These are phyloP conservation scores for Hydrangea macrophylla DNA, from an alignment of 148 eudicot species.

Conservation along the genomic window DNA sequence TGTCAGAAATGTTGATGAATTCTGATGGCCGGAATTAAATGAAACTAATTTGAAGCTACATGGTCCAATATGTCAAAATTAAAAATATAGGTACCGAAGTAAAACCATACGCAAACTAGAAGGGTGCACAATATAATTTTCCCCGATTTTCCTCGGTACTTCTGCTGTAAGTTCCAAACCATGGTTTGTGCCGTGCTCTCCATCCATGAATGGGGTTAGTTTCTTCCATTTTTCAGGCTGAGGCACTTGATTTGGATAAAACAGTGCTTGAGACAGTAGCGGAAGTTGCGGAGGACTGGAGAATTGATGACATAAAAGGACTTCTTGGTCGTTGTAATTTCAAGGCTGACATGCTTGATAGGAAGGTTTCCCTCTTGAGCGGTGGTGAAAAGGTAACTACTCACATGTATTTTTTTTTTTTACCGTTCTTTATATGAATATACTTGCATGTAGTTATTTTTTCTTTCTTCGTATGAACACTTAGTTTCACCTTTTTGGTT, in stretches of 20 bases:
- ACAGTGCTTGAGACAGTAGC: constrained; percentile 85
- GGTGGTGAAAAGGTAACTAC: constrained; percentile 88
- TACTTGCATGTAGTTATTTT: neutral
- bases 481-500: neutral
- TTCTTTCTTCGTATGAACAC: neutral
- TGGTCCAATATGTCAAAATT: too few relatives aligned
- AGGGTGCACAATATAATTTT: too few relatives aligned
- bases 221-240: constrained; percentile 57
- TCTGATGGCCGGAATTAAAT: too few relatives aligned
- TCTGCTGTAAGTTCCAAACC: neutral
- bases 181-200: neutral
- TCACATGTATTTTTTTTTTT: neutral
- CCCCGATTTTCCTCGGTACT: too few relatives aligned
- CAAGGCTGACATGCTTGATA: constrained; percentile 95
- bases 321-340: constrained; percentile 92
- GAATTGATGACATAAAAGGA: constrained; percentile 87
- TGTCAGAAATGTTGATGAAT: too few relatives aligned
- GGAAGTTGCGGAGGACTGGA: constrained; percentile 96
- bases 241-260: constrained; percentile 87
- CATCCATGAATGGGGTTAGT: neutral
- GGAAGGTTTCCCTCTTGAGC: constrained; percentile 87
- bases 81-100: too few relatives aligned
- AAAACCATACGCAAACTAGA: too few relatives aligned
- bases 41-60: too few relatives aligned
- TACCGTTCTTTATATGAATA: too few relatives aligned